Conservation (phyloP, 1,284 basidiomycete genomes). For the Abortiporus biennis region DNA sequence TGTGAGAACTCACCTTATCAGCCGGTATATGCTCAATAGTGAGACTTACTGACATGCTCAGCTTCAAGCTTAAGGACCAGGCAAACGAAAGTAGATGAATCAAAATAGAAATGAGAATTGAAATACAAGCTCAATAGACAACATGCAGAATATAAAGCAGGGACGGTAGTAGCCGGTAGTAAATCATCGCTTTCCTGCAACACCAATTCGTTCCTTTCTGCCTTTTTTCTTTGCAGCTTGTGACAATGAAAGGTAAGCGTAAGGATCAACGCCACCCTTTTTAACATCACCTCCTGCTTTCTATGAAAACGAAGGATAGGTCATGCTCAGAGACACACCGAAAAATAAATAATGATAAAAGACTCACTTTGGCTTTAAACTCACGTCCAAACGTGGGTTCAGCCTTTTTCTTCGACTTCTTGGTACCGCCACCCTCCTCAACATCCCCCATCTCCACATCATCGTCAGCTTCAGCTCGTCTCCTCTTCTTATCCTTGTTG, state of each 20-base stretch:
- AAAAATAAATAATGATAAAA: background rate
- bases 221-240: constrained; percentile 71
- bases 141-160: too few species aligned
- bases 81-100: too few species aligned
- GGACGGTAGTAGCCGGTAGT: too few species aligned
- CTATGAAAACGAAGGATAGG: constrained; percentile 34
- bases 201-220: constrained; percentile 22
- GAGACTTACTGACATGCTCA: too few species aligned
- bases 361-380: constrained; percentile 78
- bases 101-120: too few species aligned
- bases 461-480: constrained; percentile 57
- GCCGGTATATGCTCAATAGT: too few species aligned
- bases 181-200: constrained; percentile 28
- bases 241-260: constrained; percentile 82
- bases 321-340: background rate
- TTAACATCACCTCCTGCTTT: constrained; percentile 92
- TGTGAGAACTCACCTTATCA: too few species aligned
- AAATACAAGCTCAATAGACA: too few species aligned
- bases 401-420: constrained; percentile 53
- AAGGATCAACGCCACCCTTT: constrained; percentile 83
- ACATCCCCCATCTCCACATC: constrained; percentile 73
- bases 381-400: constrained; percentile 74
- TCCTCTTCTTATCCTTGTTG: constrained; percentile 95
- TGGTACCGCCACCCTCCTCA: constrained; percentile 26
- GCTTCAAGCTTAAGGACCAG: background rate